Conservation (phyloP, 2,329 filamentous ascomycete genomes). For the Fusarium decemcellulare region DNA sequence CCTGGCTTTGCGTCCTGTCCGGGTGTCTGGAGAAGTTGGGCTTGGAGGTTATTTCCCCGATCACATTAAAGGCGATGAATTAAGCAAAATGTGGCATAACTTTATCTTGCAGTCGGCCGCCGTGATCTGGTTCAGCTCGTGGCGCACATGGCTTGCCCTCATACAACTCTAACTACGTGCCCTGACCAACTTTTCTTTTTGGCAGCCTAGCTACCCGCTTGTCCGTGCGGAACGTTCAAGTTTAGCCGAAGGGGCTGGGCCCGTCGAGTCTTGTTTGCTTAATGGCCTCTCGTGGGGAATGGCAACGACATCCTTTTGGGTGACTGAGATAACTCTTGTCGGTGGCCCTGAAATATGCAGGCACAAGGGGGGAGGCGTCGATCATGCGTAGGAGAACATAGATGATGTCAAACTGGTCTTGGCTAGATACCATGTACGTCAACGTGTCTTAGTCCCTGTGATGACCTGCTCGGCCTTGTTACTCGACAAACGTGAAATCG, state of each 20-base stretch:
- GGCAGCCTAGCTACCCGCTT: background rate
- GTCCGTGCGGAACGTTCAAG: background rate
- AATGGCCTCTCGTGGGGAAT: background rate
- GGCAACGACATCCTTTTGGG: background rate
- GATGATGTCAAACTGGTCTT: background rate
- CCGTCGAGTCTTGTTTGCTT: too few species aligned
- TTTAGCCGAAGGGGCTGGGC: background rate
- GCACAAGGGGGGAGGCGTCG: background rate
- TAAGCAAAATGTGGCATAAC: background rate
- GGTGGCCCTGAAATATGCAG: constrained; percentile 1
- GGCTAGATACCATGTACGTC: too few species aligned
- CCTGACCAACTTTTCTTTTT: background rate
- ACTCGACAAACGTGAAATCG: too few species aligned
- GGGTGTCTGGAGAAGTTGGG: background rate
- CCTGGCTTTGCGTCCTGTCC: background rate
- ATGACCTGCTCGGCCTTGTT: too few species aligned
- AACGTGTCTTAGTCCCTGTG: too few species aligned
- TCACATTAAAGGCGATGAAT: background rate
- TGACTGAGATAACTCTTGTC: background rate
- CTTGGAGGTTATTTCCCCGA: background rate
- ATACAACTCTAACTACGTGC: background rate
- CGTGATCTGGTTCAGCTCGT: background rate
- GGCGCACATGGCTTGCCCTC: background rate
- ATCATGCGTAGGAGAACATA: background rate
- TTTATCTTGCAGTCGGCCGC: constrained; percentile 3